Evolutionary conservation across 805 yeast species (phyloP).

Genomic region (Cyberlindnera xylosilytica): DNA sequence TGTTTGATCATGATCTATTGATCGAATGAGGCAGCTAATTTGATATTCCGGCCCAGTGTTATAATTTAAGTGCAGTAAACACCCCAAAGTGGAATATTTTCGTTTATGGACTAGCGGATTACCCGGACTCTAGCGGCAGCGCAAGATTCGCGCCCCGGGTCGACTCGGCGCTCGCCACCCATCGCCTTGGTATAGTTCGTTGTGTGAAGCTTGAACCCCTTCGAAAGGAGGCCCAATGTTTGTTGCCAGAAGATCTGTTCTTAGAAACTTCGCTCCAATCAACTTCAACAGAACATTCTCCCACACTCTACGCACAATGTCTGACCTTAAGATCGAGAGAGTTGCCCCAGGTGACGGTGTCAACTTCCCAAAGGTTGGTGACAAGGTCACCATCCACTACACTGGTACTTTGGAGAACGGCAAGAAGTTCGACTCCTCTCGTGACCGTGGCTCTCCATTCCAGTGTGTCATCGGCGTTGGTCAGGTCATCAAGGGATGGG

Average conservation of each 20-base stretch:
- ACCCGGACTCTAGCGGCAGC: too few relatives aligned
- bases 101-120: too few relatives aligned
- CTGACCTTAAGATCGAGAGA: conserved; percentile 31
- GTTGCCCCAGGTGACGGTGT: conserved; percentile 63
- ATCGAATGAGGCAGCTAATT: too few relatives aligned
- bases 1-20: too few relatives aligned
- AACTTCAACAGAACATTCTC: conserved; percentile 18
- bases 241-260: conserved; percentile 10
- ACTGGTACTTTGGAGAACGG: conserved; percentile 95
- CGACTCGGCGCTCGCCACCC: too few relatives aligned
- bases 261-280: conserved; percentile 5
- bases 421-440: conserved; percentile 91
- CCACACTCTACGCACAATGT: conserved; percentile 22
- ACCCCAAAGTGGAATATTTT: too few relatives aligned
- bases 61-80: too few relatives aligned
- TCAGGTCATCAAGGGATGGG: conserved; percentile 97
- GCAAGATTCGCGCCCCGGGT: too few relatives aligned
- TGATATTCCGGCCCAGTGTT: too few relatives aligned
- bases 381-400: conserved; percentile 90
- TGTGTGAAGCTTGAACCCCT: too few relatives aligned
- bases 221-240: conserved; percentile 10
- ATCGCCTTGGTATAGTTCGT: too few relatives aligned
- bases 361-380: conserved; percentile 85
- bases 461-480: conserved; percentile 94
- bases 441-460: conserved; percentile 94